Conservation (phyloP, 1,284 basidiomycete genomes). For the Ustilago esculenta region DNA sequence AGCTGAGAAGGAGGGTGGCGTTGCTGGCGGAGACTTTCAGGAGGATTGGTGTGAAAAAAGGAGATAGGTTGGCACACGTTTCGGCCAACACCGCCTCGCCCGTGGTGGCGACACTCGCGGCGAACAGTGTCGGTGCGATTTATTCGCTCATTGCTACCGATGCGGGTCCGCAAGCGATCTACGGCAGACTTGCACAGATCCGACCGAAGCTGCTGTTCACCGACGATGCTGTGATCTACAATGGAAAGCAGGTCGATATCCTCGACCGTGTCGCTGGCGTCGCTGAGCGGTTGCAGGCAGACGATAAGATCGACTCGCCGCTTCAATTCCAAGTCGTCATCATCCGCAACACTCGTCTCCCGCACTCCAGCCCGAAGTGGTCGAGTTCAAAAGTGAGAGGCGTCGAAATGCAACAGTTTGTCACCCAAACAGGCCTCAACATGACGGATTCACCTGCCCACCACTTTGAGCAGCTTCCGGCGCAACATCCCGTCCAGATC, state of each 20-base stretch:
- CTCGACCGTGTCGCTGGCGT: slow-evolving; percentile 51
- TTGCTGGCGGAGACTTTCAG: slow-evolving; percentile 41
- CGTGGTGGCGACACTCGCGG: slow-evolving; percentile 36
- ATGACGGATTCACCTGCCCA: slow-evolving; percentile 32
- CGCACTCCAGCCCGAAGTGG: slow-evolving; percentile 17
- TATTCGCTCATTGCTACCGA: slow-evolving; percentile 50
- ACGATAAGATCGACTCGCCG: slow-evolving; percentile 44
- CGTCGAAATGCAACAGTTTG: slow-evolving; percentile 21
- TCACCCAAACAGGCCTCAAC: slow-evolving; percentile 22
- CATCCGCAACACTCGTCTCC: slow-evolving; percentile 24
- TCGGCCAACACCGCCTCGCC: slow-evolving; percentile 37
- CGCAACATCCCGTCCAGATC: slow-evolving; percentile 63
- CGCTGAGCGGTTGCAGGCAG: slow-evolving; percentile 45
- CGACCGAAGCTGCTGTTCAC: slow-evolving; percentile 67
- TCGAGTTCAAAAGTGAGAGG: slow-evolving; percentile 14
- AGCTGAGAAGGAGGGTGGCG: slow-evolving; percentile 37
- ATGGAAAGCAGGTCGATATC: slow-evolving; percentile 63
- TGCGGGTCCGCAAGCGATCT: slow-evolving; percentile 43
- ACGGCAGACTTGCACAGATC: slow-evolving; percentile 60
- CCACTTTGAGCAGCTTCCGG: slow-evolving; percentile 44
- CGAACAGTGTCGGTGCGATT: slow-evolving; percentile 50
- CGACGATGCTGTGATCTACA: slow-evolving; percentile 66
- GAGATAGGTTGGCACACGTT: slow-evolving; percentile 41
- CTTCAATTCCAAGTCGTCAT: slow-evolving; percentile 47
- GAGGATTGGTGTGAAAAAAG: slow-evolving; percentile 29